Percentiles rank a stretch among this genome's conserved stretches.
These are phyloP conservation scores for Fusarium piperis DNA, from an alignment of 2,329 filamentous ascomycete species.

Conservation along the genomic window DNA sequence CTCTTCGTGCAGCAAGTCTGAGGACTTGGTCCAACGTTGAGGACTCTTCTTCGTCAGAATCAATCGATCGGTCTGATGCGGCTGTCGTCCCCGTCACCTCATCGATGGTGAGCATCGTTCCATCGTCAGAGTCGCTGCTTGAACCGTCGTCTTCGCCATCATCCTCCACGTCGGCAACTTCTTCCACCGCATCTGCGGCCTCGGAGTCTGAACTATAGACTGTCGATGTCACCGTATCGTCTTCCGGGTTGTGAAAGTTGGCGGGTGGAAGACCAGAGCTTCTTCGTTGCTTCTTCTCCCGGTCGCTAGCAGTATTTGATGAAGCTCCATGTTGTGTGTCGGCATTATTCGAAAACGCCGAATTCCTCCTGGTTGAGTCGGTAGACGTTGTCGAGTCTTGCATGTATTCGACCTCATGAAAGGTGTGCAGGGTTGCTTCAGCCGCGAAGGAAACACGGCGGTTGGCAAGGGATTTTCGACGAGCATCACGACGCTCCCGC, in stretches of 20 bases:
- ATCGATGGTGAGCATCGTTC: conserved; percentile 84
- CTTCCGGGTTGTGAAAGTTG: conserved; percentile 72
- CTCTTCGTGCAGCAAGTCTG: conserved; percentile 76
- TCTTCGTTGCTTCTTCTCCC: conserved; percentile 68
- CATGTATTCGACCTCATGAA: conserved; percentile 90
- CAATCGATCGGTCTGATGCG: conserved; percentile 67
- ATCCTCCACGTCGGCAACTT: conserved; percentile 63
- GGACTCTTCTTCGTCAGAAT: conserved; percentile 74
- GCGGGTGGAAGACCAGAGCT: conserved; percentile 74
- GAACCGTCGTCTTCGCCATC: conserved; percentile 56
- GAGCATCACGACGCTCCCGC: conserved; percentile 81
- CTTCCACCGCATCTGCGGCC: conserved; percentile 63
- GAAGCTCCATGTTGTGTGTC: conserved; percentile 60
- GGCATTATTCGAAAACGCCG: conserved; percentile 46
- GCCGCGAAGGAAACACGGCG: conserved; percentile 96
- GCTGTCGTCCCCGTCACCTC: conserved; percentile 77
- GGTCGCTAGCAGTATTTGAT: conserved; percentile 72
- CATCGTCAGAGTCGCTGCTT: conserved; percentile 74
- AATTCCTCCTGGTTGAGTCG: conserved; percentile 79
- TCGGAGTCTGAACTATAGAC: conserved; percentile 77
- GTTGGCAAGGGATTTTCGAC: conserved; percentile 92
- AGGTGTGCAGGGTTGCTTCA: conserved; percentile 96
- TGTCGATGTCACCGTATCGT: conserved; percentile 78
- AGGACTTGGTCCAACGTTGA: conserved; percentile 81
- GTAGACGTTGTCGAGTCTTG: conserved; percentile 87